Conservation (phyloP, 768 basidiomycete species). For the Gymnopilus junonius region DNA sequence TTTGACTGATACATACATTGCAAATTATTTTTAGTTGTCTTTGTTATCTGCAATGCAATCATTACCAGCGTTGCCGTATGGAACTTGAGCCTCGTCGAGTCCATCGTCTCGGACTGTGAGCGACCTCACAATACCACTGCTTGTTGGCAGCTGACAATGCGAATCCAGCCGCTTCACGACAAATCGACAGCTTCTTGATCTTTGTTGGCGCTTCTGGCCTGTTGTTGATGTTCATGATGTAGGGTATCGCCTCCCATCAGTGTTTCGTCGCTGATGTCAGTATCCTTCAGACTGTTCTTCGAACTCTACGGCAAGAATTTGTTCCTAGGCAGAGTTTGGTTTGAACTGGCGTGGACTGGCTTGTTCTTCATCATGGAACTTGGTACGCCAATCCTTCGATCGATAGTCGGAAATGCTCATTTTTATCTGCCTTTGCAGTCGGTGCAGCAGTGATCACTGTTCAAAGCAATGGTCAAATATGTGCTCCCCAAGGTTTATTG, state of each 20-base stretch:
- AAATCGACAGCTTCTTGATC: slow-evolving; percentile 63
- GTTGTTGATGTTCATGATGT: slow-evolving; percentile 63
- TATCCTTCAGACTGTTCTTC: slow-evolving; percentile 51
- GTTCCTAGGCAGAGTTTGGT: slow-evolving; percentile 68
- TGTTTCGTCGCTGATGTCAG: not conserved
- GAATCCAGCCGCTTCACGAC: slow-evolving; percentile 34
- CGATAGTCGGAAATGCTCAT: not conserved
- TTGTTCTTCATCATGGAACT: slow-evolving; percentile 63
- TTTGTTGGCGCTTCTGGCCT: slow-evolving; percentile 65
- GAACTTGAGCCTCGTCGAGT: slow-evolving; percentile 59
- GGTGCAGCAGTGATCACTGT: slow-evolving; percentile 28
- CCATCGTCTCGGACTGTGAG: slow-evolving; percentile 43
- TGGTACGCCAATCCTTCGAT: slow-evolving; percentile 42
- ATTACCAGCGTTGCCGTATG: slow-evolving; percentile 69
- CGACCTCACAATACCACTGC: slow-evolving; percentile 7
- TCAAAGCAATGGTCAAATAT: slow-evolving; percentile 21
- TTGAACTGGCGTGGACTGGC: slow-evolving; percentile 67
- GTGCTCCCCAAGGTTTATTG: slow-evolving; percentile 17
- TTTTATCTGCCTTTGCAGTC: slow-evolving; percentile 13
- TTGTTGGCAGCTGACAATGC: not conserved
- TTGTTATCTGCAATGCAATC: slow-evolving; percentile 68
- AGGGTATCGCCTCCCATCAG: slow-evolving; percentile 25
- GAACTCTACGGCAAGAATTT: slow-evolving; percentile 58
- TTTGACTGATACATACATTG: not conserved
- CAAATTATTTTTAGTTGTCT: slow-evolving; percentile 45